Evolutionary conservation across 140 eudicot genomes (phyloP).

Genomic region (Ambrosia hybrid): DNA sequence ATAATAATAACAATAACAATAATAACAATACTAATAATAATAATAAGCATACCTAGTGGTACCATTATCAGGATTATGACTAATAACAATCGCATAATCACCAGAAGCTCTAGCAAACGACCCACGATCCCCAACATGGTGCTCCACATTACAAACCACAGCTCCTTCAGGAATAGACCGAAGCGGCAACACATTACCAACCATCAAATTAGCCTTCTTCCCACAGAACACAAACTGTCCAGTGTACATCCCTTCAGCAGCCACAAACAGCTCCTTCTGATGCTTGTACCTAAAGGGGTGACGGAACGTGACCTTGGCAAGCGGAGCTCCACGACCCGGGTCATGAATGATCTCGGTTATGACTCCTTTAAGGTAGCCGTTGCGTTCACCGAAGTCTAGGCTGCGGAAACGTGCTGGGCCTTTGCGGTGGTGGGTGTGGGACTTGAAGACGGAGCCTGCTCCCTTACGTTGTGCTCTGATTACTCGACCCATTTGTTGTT

Average conservation of each 20-base stretch:
- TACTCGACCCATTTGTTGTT: constrained; percentile 41
- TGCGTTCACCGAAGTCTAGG: constrained; percentile 59
- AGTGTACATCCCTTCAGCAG: constrained; percentile 62
- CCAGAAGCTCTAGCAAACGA: constrained; percentile 60
- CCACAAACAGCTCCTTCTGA: constrained; percentile 57
- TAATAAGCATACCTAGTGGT: constrained; percentile 37
- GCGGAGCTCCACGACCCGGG: constrained; percentile 65
- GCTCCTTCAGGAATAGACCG: constrained; percentile 55
- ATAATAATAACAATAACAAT: too few relatives aligned
- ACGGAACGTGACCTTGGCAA: constrained; percentile 55
- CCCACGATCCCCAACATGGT: constrained; percentile 59
- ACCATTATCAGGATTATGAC: constrained; percentile 57
- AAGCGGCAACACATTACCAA: constrained; percentile 53
- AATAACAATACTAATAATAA: too few relatives aligned
- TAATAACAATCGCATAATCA: constrained; percentile 56
- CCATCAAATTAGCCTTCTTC: constrained; percentile 54
- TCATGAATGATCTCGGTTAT: constrained; percentile 60
- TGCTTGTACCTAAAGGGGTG: constrained; percentile 64
- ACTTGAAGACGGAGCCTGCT: constrained; percentile 56
- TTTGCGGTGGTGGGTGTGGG: constrained; percentile 69
- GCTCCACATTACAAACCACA: constrained; percentile 56
- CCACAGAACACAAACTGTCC: constrained; percentile 57
- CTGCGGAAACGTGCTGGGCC: constrained; percentile 55
- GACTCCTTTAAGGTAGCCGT: constrained; percentile 54
- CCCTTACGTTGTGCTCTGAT: constrained; percentile 64